phyloP scores from a whole-genome alignment of 148 eudicot genomes.

The Beta vulgaris region DNA sequence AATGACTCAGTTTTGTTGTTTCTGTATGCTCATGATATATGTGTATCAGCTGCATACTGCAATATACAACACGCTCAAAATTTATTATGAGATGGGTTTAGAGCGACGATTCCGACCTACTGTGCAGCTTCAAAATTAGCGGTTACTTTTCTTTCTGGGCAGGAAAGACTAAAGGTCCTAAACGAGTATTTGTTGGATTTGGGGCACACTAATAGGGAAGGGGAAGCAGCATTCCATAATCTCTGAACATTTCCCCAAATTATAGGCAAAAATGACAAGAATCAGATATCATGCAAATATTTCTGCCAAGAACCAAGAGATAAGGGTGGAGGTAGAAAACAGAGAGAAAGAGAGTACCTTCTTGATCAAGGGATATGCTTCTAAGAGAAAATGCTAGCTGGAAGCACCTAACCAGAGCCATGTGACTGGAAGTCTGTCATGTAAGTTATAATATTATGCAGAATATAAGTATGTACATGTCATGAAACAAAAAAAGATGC shows the following conservation, averaged over 20 bases:
- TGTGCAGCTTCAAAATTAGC: background rate
- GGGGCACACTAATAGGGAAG: background rate
- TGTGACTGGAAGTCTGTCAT: conserved; percentile 66
- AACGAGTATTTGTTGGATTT: background rate
- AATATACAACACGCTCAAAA: background rate
- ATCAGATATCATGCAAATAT: background rate
- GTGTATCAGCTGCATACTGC: background rate
- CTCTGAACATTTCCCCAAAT: background rate
- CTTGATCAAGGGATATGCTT: conserved; percentile 62
- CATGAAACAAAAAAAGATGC: background rate
- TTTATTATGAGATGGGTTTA: background rate
- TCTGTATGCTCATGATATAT: background rate
- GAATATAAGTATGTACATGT: background rate
- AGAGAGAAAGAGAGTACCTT: conserved; percentile 39
- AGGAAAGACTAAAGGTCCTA: background rate
- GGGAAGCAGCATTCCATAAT: background rate
- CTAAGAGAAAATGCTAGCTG: conserved; percentile 86
- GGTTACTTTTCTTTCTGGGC: background rate
- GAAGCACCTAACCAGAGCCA: conserved; percentile 69
- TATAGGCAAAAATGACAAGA: background rate
- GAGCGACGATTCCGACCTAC: background rate
- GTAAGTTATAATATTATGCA: conserved; percentile 23
- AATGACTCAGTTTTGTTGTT: background rate
- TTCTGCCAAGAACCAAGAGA: background rate
- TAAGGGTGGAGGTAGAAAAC: background rate